Evolutionary conservation across 2,329 filamentous ascomycete species (phyloP).

Genomic region (Emericellopsis cladophorae): DNA sequence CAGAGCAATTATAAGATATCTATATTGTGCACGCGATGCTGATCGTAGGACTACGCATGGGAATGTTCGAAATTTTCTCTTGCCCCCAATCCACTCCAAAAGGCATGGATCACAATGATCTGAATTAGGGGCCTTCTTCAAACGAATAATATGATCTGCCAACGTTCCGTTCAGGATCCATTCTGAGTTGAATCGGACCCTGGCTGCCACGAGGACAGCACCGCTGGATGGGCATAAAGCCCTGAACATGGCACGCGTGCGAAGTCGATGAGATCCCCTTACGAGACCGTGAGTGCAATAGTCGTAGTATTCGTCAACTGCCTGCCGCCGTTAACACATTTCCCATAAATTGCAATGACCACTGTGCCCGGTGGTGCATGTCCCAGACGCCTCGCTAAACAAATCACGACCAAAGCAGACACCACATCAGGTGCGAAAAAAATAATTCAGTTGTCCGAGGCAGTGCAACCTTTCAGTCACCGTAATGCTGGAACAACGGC

Average conservation of each 20-base stretch:
- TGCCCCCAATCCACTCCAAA: constrained; percentile 22
- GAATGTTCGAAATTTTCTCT: constrained; percentile 27
- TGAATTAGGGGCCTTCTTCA: constrained; percentile 24
- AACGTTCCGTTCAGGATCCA: constrained; percentile 74
- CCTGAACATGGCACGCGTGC: too few species aligned
- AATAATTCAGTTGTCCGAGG: neutral
- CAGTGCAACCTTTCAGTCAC: constrained; percentile 25
- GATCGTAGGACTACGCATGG: neutral
- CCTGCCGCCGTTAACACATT: too few species aligned
- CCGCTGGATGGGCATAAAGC: constrained; percentile 41
- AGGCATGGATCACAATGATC: constrained; percentile 11
- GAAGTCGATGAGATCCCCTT: too few species aligned
- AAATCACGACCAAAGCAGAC: neutral
- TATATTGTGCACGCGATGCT: neutral
- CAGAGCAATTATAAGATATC: neutral
- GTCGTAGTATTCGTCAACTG: too few species aligned
- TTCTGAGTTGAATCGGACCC: constrained; percentile 56
- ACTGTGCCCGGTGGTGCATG: too few species aligned
- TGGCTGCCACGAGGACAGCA: constrained; percentile 65
- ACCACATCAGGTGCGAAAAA: neutral
- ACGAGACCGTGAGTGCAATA: too few species aligned
- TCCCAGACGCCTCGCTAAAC: neutral
- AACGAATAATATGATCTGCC: constrained; percentile 40
- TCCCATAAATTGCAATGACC: too few species aligned
- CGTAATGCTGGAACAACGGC: constrained; percentile 54